These are phyloP conservation scores for Dendrobium chrysotoxum DNA, from an alignment of 106 monocot genomes.

Conservation along the genomic window DNA sequence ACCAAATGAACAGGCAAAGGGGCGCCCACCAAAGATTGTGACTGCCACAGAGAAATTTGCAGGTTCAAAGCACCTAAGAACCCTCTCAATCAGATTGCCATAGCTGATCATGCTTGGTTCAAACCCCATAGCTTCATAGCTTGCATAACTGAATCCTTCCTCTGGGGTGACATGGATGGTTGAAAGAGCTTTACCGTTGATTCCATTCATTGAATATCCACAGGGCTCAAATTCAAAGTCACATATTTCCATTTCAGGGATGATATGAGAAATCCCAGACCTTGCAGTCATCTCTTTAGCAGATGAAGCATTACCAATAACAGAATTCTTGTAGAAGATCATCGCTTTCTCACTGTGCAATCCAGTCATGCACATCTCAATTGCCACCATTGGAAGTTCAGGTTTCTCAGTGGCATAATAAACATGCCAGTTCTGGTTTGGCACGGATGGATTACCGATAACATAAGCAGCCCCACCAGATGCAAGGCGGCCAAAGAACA, in stretches of 20 bases:
- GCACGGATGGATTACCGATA: slow-evolving; percentile 32
- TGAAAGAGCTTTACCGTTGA: slow-evolving; percentile 40
- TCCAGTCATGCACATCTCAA: slow-evolving; percentile 99
- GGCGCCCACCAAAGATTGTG: slow-evolving; percentile 28
- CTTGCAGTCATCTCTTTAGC: slow-evolving; percentile 46
- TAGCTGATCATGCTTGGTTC: slow-evolving; percentile 26
- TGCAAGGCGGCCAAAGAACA: slow-evolving; percentile 45
- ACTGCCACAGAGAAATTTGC: slow-evolving; percentile 33
- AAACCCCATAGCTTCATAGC: slow-evolving; percentile 81
- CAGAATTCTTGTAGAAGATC: slow-evolving; percentile 64
- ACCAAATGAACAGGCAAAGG: slow-evolving; percentile 15
- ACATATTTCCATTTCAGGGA: slow-evolving; percentile 80
- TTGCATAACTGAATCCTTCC: slow-evolving; percentile 83
- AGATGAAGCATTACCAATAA: slow-evolving; percentile 1
- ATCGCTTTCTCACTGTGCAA: slow-evolving; percentile 40
- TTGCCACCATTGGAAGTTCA: slow-evolving; percentile 56
- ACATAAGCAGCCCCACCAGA: slow-evolving; percentile 68
- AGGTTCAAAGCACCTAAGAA: slow-evolving; percentile 30
- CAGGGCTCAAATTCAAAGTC: slow-evolving; percentile 91
- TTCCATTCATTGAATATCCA: slow-evolving; percentile 84
- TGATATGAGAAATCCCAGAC: slow-evolving; percentile 58
- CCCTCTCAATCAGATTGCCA: slow-evolving; percentile 36
- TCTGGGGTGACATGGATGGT: slow-evolving; percentile 88
- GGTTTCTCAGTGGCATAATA: slow-evolving; percentile 68
- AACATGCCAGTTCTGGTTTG: slow-evolving; percentile 80